Evolutionary conservation across 176 grass and related monocot species (phyloP), one percentile per base, ranked within the genome.

Genomic region (Rhynchospora pubera): DNA sequence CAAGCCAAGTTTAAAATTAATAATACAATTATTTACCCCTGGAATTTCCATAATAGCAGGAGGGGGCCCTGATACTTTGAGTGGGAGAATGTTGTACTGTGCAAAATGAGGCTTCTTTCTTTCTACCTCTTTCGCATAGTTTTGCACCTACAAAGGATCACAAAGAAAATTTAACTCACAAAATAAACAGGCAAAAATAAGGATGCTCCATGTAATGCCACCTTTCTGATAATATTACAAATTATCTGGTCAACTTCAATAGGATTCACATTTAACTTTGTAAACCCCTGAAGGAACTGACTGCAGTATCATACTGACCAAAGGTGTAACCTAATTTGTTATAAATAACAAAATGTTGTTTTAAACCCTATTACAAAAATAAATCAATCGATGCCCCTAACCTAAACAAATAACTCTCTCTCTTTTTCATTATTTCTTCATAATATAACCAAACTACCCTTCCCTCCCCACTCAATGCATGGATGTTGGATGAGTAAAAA

Each of bases 51-150:
- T 95, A 85, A 99, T 82, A 82, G 87, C 68, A 85, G 90, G 93
- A 79, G 34, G 5, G 13, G 47, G 44, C 64, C 61, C 89, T 47
- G 89, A 82, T 87, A 93, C 79, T 85, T 90, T 85, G 79, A 95
- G 93, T 87, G 97, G 97, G 84, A 99, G 89, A 89, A 99, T 99
- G 83, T 99, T 99, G 73, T 93, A 99, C n/a, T 65, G 78, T 85
- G 85, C 81, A 83, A 87, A 98, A 39, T 85, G 88, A 72, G 86
- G 87, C 84, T 91, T 93, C 76, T 88, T 85, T 75, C 80, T 91
- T 86, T 97, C 94, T 56, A 94, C 56, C 8, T 47, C 90, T 89
- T 45, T 80, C 47, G 92, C 90, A 56, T 85, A 91, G 30, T 44
- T 57, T 69, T 76, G 73, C 81, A 79, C 73, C 95, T 94, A 92